Evolutionary conservation across 805 yeast species (phyloP).

Genomic region (Zygosaccharomyces lentus): DNA sequence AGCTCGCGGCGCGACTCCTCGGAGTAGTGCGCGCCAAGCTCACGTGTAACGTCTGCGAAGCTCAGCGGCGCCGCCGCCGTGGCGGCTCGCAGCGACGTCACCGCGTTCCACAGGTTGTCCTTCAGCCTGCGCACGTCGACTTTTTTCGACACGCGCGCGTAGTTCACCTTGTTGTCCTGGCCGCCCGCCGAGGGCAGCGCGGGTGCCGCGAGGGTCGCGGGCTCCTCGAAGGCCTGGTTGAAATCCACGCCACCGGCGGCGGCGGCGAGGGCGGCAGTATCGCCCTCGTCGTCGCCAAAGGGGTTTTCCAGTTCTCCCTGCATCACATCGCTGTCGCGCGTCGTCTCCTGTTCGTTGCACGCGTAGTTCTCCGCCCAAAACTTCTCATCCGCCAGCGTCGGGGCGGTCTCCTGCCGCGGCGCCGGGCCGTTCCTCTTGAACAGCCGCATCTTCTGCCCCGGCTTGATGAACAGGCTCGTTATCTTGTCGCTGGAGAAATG

Average conservation of each 20-base stretch:
- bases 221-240: slow-evolving; percentile 35
- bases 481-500: slow-evolving; percentile 67
- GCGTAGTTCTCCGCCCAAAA: slow-evolving; percentile 69
- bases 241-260: slow-evolving; percentile 33
- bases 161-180: slow-evolving; percentile 42
- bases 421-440: slow-evolving; percentile 20
- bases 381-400: slow-evolving; percentile 54
- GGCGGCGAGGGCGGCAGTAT: slow-evolving; percentile 34
- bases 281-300: slow-evolving; percentile 33
- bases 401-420: slow-evolving; percentile 17
- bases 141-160: slow-evolving; percentile 68
- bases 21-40: slow-evolving; percentile 50
- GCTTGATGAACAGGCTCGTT: slow-evolving; percentile 65
- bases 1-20: slow-evolving; percentile 57
- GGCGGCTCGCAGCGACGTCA: slow-evolving; percentile 27
- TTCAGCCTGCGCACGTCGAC: slow-evolving; percentile 73
- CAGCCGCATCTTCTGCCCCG: slow-evolving; percentile 43
- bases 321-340: slow-evolving; percentile 25
- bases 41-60: slow-evolving; percentile 47
- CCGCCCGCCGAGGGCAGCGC: slow-evolving; percentile 7
- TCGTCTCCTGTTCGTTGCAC: slow-evolving; percentile 37
- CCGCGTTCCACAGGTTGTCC: slow-evolving; percentile 67
- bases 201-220: slow-evolving; percentile 37
- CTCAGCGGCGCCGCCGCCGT: slow-evolving; percentile 25
- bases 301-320: slow-evolving; percentile 34